Evolutionary conservation across 2,329 filamentous ascomycete species (phyloP).

Genomic region (Fonsecaea multimorphosa): DNA sequence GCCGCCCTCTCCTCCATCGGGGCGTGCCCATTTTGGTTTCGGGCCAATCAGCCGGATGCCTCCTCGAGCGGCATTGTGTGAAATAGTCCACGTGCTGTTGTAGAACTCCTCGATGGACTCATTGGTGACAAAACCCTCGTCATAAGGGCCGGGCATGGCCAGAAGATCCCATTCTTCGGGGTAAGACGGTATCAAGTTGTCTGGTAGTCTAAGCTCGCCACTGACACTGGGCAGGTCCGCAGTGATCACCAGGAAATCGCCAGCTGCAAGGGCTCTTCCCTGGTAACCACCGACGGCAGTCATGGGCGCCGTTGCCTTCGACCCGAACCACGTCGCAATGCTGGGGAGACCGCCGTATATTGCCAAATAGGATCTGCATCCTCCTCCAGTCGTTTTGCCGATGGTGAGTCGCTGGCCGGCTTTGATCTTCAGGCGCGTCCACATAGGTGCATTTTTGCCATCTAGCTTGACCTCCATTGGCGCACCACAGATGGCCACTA

Average conservation of each 20-base stretch:
- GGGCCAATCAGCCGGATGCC: constrained; percentile 67
- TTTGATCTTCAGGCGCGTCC: constrained; percentile 59
- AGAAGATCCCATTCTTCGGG: constrained; percentile 59
- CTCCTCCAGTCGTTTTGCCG: constrained; percentile 59
- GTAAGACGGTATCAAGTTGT: constrained; percentile 57
- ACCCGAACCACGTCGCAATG: constrained; percentile 64
- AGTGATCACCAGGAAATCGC: constrained; percentile 58
- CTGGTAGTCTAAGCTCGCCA: constrained; percentile 50
- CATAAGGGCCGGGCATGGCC: constrained; percentile 63
- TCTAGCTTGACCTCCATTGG: constrained; percentile 60
- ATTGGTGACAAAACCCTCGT: constrained; percentile 58
- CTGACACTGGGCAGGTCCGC: constrained; percentile 47
- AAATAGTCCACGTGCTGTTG: constrained; percentile 63
- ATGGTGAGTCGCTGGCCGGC: constrained; percentile 61
- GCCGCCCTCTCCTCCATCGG: constrained; percentile 67
- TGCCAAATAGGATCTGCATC: constrained; percentile 65
- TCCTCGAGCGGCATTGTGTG: constrained; percentile 65
- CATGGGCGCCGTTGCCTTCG: constrained; percentile 64
- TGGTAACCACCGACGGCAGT: constrained; percentile 66
- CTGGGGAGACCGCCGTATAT: constrained; percentile 61
- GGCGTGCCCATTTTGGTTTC: constrained; percentile 63
- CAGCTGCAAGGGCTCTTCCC: constrained; percentile 61
- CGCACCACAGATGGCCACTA: constrained; percentile 65
- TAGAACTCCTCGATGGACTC: constrained; percentile 65
- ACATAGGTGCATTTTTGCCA: constrained; percentile 58